phyloP scores from a whole-genome alignment of 106 monocot species.

The Ottelia alismoides region DNA sequence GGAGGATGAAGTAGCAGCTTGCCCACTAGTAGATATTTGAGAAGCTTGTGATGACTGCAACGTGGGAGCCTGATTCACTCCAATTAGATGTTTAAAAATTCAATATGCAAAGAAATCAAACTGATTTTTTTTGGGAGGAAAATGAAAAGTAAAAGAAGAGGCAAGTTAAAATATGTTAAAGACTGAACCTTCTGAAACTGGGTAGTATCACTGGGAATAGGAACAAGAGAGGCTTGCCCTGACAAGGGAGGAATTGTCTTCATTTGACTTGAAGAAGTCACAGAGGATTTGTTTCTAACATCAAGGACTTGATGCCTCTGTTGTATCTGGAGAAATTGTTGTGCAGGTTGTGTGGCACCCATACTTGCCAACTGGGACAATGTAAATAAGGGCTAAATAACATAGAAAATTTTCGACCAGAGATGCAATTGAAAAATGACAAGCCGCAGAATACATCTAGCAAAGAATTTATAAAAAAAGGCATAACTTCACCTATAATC shows the following conservation, averaged over 20 bases:
- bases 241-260: conserved; percentile 23
- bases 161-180: no score
- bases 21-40: conserved; percentile 26
- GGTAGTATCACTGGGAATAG: conserved; percentile 42
- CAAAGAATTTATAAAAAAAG: no score
- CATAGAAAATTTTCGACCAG: no score
- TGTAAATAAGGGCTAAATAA: no score
- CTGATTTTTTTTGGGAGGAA: no score
- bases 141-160: no score
- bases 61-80: background rate
- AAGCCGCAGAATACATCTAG: no score
- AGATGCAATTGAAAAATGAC: no score
- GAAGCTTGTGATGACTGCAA: conserved; percentile 21
- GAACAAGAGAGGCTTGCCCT: conserved; percentile 22
- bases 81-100: background rate
- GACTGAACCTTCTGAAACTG: no score
- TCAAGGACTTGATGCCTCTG: conserved; percentile 68
- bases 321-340: conserved; percentile 46
- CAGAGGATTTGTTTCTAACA: conserved; percentile 37
- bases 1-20: conserved; percentile 37
- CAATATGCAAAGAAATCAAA: background rate
- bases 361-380: no score
- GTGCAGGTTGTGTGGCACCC: no score
- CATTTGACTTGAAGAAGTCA: conserved; percentile 16
- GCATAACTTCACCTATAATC: no score